A percentile compares a stretch with the other conserved stretches of the same genome.
These are phyloP conservation scores for Botryotinia narcissicola DNA, from an alignment of 2,329 filamentous ascomycete genomes.

Conservation along the genomic window DNA sequence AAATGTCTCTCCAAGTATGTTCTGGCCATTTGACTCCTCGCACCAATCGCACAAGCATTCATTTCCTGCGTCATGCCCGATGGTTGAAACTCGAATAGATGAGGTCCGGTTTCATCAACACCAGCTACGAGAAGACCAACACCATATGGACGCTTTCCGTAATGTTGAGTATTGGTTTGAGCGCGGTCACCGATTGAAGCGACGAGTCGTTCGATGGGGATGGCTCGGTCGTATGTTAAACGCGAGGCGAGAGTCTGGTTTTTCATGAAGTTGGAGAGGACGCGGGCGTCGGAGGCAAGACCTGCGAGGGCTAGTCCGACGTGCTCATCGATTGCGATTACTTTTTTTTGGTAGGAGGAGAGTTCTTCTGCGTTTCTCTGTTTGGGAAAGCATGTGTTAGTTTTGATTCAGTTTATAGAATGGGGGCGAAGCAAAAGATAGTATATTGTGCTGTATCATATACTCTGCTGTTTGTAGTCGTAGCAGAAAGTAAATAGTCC, in stretches of 20 bases:
- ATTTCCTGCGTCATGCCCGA: constrained; percentile 96
- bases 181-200: constrained; percentile 92
- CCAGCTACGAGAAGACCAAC: constrained; percentile 90
- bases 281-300: constrained; percentile 94
- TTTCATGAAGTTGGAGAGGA: constrained; percentile 99
- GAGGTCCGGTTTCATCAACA: constrained; percentile 88
- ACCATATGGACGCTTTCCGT: constrained; percentile 93
- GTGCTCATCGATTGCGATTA: constrained; percentile 95
- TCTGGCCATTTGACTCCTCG: constrained; percentile 93
- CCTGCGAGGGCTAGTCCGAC: constrained; percentile 94
- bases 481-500: neutral
- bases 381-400: neutral
- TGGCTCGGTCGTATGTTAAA: constrained; percentile 91
- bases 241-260: constrained; percentile 95
- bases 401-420: neutral
- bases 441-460: neutral
- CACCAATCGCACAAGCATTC: constrained; percentile 92
- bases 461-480: neutral
- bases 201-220: constrained; percentile 86
- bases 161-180: constrained; percentile 96
- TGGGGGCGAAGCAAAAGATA: too few species aligned
- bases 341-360: constrained; percentile 99
- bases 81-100: constrained; percentile 98
- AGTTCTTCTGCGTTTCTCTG: constrained; percentile 98
- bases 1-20: constrained; percentile 95